These are phyloP conservation scores for Exsudoporus frostii DNA, from an alignment of 768 basidiomycete species.

Conservation along the genomic window DNA sequence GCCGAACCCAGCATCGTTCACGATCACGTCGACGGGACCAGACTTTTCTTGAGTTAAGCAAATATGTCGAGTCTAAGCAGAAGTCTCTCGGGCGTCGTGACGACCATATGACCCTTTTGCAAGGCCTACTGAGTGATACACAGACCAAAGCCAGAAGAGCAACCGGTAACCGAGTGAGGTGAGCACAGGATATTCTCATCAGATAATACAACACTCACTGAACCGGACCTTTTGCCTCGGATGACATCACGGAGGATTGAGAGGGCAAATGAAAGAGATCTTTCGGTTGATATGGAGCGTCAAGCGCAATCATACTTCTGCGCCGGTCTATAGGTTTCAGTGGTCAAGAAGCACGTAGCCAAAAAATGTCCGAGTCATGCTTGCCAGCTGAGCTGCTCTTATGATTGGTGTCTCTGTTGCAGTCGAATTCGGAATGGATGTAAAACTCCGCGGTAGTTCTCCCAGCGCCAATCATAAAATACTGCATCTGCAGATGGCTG, in stretches of 20 bases:
- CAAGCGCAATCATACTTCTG: not conserved
- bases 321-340: not conserved
- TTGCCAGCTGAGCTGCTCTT: no score
- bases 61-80: no score
- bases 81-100: no score
- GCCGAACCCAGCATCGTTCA: no score
- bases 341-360: not conserved
- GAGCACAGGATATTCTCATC: not conserved
- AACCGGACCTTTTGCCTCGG: constrained; percentile 22
- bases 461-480: not conserved
- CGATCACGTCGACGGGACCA: no score
- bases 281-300: not conserved
- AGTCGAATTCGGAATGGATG: not conserved
- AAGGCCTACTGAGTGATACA: constrained; percentile 32
- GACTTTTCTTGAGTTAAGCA: no score
- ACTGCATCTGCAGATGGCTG: not conserved
- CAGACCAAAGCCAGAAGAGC: constrained; percentile 40
- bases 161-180: constrained; percentile 37
- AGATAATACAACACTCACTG: constrained; percentile 2
- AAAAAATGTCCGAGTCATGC: not conserved
- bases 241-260: not conserved
- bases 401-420: no score
- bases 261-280: not conserved
- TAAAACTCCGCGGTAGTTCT: not conserved
- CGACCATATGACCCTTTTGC: constrained; percentile 35